These are phyloP conservation scores for Plantago elongata DNA, from an alignment of 257 asterid species.

Conservation along the genomic window DNA sequence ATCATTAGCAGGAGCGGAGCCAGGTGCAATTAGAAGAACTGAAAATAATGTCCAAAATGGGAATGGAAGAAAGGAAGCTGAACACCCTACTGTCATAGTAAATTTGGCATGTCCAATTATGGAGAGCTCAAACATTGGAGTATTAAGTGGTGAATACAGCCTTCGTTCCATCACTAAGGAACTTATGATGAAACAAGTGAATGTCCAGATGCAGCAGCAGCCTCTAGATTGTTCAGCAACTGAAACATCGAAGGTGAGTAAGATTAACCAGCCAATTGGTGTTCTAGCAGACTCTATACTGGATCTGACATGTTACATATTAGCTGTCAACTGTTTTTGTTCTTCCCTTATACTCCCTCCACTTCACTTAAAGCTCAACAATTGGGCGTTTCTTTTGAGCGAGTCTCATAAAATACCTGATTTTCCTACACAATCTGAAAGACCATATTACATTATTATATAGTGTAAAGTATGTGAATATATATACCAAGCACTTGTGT, in stretches of 20 bases:
- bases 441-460: too few species aligned
- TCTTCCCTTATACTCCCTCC: not conserved
- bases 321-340: not conserved
- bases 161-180: constrained; percentile 25
- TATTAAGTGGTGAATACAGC: constrained; percentile 24
- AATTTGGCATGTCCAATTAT: constrained; percentile 55
- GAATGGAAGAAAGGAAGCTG: constrained; percentile 24
- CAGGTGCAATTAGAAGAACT: constrained; percentile 6
- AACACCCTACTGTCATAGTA: constrained; percentile 35
- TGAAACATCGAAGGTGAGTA: constrained; percentile 31
- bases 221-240: constrained; percentile 15
- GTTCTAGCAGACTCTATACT: constrained; percentile 9
- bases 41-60: constrained; percentile 30
- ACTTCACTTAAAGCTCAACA: too few species aligned
- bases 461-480: too few species aligned
- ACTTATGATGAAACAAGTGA: constrained; percentile 23
- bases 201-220: constrained; percentile 26
- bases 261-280: constrained; percentile 11
- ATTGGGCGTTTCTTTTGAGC: too few species aligned
- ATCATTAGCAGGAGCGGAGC: constrained; percentile 16
- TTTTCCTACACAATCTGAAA: too few species aligned
- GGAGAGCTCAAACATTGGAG: constrained; percentile 31
- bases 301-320: not conserved
- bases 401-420: too few species aligned
- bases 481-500: too few species aligned